A percentile compares a stretch with the other conserved stretches of the same genome.
These are phyloP conservation scores for Russula griseocarnosa DNA, from an alignment of 768 basidiomycete genomes.

Conservation along the genomic window DNA sequence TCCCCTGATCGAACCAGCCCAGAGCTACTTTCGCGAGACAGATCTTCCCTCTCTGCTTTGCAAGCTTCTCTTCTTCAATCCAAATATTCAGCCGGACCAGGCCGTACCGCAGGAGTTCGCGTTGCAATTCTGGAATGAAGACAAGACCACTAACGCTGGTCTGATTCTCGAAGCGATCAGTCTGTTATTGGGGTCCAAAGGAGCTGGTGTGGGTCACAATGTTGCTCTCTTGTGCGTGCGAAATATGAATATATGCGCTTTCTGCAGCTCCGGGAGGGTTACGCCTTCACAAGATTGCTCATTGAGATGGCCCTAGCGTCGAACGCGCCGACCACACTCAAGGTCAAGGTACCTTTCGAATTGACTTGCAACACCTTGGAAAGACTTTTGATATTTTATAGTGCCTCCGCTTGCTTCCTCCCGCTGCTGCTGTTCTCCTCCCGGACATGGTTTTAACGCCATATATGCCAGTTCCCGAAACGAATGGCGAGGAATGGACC, in stretches of 20 bases:
- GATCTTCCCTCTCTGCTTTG: constrained; percentile 63
- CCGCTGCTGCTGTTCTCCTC: constrained; percentile 55
- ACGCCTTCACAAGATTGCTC: constrained; percentile 67
- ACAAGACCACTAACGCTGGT: constrained; percentile 77
- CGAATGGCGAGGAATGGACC: constrained; percentile 91
- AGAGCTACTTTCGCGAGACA: constrained; percentile 97
- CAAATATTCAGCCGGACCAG: constrained; percentile 53
- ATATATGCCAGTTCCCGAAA: constrained; percentile 72
- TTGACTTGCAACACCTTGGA: neutral
- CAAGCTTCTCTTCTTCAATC: constrained; percentile 67
- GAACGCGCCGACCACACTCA: constrained; percentile 85
- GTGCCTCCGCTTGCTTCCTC: constrained; percentile 58
- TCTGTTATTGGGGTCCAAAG: constrained; percentile 73
- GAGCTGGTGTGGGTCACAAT: constrained; percentile 48
- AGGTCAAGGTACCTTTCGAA: constrained; percentile 63
- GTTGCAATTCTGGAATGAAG: constrained; percentile 92
- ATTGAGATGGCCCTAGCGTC: constrained; percentile 86
- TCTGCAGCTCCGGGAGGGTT: constrained; percentile 53
- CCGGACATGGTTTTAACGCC: constrained; percentile 64
- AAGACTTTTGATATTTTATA: constrained; percentile 35
- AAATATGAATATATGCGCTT: constrained; percentile 15
- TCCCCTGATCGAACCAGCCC: constrained; percentile 26
- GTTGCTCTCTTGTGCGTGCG: neutral
- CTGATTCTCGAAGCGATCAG: constrained; percentile 82
- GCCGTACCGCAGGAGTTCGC: constrained; percentile 84